Evolutionary conservation across 2,329 filamentous ascomycete genomes (phyloP), one percentile per base, ranked within the genome.

Genomic region (Claviceps sp.): DNA sequence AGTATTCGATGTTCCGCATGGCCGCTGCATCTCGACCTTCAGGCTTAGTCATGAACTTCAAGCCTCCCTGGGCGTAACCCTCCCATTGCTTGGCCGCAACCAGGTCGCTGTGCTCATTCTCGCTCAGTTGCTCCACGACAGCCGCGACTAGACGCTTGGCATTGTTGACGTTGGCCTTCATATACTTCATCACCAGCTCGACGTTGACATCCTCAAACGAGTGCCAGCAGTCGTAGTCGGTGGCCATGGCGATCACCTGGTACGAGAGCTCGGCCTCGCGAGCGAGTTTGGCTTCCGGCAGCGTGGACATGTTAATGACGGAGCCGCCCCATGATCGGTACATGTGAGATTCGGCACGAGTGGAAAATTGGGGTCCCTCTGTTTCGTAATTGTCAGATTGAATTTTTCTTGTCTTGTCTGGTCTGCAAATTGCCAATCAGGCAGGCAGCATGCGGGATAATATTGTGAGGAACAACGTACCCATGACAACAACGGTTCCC

Each of bases 211-310:
- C 87, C 53, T 82, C 85, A 48, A 78, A 79, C 20, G 79, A 82
- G 65, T 90, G 86, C 93, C 93, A 98, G 81, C 91, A 97, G 74
- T 98, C 93, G 69, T 98, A 98, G 74, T 98, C 93, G 30, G 93
- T 98, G 37, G 88, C 88, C 93, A 98, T 98, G 76, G 91, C 95
- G 63, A 98, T 95, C 80, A 96, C 94, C 73, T 95, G 89, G 70
- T 97, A 97, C 38, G 85, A 86, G 61, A 98, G 86, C 74, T 98
- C 93, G 24, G 93, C 93, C 73, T 98, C 93, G 51, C 88, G 84
- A 9, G 93, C 93, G 20, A 98, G 82, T 76, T 98, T 98, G 48
- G 91, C 86, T 72, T 98, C 93, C 20, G 93, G 93, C 16, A 98
- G 78, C 14, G 85, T 85, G 45, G 88, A 95, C 93, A 98, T 98